Conservation (phyloP, 2,329 filamentous ascomycete species). For the Fusarium stilboides region DNA sequence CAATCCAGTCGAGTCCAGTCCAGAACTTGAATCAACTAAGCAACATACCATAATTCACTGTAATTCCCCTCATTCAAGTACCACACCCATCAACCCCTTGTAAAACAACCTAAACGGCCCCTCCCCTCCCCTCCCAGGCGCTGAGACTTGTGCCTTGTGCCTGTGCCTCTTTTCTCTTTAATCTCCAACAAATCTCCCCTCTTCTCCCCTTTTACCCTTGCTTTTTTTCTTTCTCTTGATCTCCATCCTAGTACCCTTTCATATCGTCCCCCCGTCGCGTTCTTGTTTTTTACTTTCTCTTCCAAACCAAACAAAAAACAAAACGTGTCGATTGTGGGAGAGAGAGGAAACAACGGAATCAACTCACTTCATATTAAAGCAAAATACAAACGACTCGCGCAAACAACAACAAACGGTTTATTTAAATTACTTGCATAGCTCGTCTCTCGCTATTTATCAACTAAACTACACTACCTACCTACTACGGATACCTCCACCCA, state of each 20-base stretch:
- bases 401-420: background rate
- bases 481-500: slow-evolving; percentile 13
- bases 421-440: slow-evolving; percentile 24
- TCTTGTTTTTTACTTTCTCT: background rate
- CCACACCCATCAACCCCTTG: slow-evolving; percentile 19
- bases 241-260: slow-evolving; percentile 8
- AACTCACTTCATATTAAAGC: too few relatives aligned
- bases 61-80: slow-evolving; percentile 4
- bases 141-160: slow-evolving; percentile 31
- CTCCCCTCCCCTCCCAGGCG: background rate
- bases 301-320: background rate
- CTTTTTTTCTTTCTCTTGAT: background rate
- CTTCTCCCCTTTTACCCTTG: slow-evolving; percentile 7
- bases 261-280: background rate
- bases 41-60: background rate
- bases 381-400: background rate
- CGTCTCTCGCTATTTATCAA: slow-evolving; percentile 13
- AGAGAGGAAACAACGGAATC: too few relatives aligned
- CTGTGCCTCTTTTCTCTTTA: slow-evolving; percentile 26
- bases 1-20: slow-evolving; percentile 7
- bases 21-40: background rate
- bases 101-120: slow-evolving; percentile 19
- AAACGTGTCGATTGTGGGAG: too few relatives aligned
- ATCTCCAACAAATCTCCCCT: slow-evolving; percentile 32
- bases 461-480: slow-evolving; percentile 19